Evolutionary conservation across 2,329 filamentous ascomycete species (phyloP).

Genomic region (Dactylonectria estremocensis): DNA sequence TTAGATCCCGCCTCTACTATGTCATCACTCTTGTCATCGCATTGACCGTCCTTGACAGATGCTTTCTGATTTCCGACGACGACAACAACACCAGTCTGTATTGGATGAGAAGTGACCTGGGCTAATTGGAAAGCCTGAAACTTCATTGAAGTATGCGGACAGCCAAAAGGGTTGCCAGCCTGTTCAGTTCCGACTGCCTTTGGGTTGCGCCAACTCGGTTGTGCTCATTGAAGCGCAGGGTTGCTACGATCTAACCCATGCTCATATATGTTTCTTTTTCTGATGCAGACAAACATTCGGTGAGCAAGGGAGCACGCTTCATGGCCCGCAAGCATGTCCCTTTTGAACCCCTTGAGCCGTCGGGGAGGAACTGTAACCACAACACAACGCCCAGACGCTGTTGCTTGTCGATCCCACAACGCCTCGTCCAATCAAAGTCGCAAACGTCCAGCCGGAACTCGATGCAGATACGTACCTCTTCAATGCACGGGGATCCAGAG

Average conservation of each 20-base stretch:
- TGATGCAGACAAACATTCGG: neutral
- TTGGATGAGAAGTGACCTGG: neutral
- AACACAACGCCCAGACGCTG: neutral
- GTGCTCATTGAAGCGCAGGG: neutral
- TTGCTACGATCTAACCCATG: neutral
- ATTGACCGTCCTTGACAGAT: neutral
- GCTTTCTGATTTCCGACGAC: neutral
- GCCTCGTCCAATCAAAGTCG: neutral
- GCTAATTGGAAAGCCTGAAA: neutral
- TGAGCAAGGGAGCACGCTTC: neutral
- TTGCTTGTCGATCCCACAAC: slow-evolving; percentile 1
- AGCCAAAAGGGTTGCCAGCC: neutral
- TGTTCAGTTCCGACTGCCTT: neutral
- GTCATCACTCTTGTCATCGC: neutral
- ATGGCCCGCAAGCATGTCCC: neutral
- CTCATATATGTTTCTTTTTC: neutral
- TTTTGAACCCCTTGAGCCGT: slow-evolving; percentile 3
- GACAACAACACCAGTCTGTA: neutral
- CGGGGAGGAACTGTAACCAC: slow-evolving; percentile 9
- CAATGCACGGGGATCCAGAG: neutral
- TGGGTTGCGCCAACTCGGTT: neutral
- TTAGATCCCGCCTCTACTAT: neutral
- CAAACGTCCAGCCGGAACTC: neutral
- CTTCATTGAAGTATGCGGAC: neutral
- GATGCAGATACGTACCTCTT: neutral